A percentile compares a stretch with the other conserved stretches of the same genome.
Evolutionary conservation across 352 stramenopile species (phyloP).

Genomic region (Phytophthora foliorum): DNA sequence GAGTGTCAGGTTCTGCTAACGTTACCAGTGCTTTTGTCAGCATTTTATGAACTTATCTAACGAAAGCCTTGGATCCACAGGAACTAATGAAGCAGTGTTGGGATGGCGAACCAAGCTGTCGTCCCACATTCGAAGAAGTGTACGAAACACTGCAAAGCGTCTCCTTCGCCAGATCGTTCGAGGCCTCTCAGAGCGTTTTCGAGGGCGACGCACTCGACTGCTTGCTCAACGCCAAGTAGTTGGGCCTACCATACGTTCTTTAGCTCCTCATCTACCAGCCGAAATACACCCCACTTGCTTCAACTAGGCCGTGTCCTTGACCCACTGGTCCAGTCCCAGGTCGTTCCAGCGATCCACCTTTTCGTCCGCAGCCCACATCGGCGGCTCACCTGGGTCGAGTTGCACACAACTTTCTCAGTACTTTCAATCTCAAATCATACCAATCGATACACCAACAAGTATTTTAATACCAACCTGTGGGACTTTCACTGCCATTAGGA

Average conservation of each 20-base stretch:
- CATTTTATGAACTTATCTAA: neutral
- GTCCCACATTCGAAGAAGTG: slow-evolving; percentile 73
- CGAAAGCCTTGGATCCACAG: slow-evolving; percentile 30
- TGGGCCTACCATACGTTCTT: too few relatives aligned
- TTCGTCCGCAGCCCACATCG: slow-evolving; percentile 56
- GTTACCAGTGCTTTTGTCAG: neutral
- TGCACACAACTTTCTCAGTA: slow-evolving; percentile 9
- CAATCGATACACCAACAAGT: neutral
- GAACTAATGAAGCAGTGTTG: slow-evolving; percentile 78
- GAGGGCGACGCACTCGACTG: slow-evolving; percentile 73
- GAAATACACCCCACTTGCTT: slow-evolving; percentile 1
- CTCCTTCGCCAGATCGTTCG: slow-evolving; percentile 37
- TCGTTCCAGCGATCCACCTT: slow-evolving; percentile 87
- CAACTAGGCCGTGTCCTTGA: slow-evolving; percentile 46
- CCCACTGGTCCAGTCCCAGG: slow-evolving; percentile 75
- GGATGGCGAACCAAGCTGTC: slow-evolving; percentile 58
- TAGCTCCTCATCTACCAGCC: neutral
- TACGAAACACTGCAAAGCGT: slow-evolving; percentile 52
- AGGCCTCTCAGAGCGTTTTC: slow-evolving; percentile 46
- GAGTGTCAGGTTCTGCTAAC: slow-evolving; percentile 53
- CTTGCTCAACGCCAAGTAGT: slow-evolving; percentile 54
- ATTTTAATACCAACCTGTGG: slow-evolving; percentile 45
- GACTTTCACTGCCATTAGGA: slow-evolving; percentile 62
- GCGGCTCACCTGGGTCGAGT: slow-evolving; percentile 52
- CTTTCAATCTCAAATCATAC: neutral